phyloP scores from a whole-genome alignment of 306 rosid genomes.

The Boehmeria nivea region DNA sequence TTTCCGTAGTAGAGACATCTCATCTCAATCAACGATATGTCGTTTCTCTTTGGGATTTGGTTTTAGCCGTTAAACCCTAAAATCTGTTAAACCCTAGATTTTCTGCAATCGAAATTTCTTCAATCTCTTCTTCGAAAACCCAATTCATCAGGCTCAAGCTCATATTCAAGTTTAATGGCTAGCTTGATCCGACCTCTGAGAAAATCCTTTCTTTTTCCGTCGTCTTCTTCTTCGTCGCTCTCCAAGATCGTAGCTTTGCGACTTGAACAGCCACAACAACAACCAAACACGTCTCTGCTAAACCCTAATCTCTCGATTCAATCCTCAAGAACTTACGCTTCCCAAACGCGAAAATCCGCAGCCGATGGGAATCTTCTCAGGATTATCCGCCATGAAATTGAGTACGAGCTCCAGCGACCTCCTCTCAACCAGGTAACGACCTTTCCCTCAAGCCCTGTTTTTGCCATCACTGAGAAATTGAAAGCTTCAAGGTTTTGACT shows the following conservation, averaged over 20 bases:
- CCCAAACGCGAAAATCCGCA: conserved; percentile 67
- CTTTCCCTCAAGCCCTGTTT: background rate
- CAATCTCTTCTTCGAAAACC: background rate
- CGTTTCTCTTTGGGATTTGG: background rate
- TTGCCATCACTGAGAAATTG: background rate
- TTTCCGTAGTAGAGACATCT: too few relatives aligned
- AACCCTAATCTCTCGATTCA: conserved; percentile 15
- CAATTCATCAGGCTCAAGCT: background rate
- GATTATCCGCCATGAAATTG: conserved; percentile 67
- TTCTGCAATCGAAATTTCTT: background rate
- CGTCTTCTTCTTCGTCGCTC: conserved; percentile 1
- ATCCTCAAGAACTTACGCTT: conserved; percentile 46
- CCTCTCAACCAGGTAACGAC: conserved; percentile 39
- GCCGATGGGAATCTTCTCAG: conserved; percentile 64
- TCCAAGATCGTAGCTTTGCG: conserved; percentile 14
- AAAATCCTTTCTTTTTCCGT: conserved; percentile 29
- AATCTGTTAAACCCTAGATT: background rate
- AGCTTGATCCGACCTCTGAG: conserved; percentile 43
- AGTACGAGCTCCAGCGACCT: conserved; percentile 57
- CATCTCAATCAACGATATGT: too few relatives aligned
- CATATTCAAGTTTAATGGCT: conserved; percentile 52
- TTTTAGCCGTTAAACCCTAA: conserved; percentile 1
- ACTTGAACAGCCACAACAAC: conserved; percentile 25
- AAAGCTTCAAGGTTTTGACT: background rate
- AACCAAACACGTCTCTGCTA: conserved; percentile 1